Percentiles rank a stretch among this genome's conserved stretches.
phyloP scores from a whole-genome alignment of 2,329 filamentous ascomycete genomes.

The Fusarium mangiferae region DNA sequence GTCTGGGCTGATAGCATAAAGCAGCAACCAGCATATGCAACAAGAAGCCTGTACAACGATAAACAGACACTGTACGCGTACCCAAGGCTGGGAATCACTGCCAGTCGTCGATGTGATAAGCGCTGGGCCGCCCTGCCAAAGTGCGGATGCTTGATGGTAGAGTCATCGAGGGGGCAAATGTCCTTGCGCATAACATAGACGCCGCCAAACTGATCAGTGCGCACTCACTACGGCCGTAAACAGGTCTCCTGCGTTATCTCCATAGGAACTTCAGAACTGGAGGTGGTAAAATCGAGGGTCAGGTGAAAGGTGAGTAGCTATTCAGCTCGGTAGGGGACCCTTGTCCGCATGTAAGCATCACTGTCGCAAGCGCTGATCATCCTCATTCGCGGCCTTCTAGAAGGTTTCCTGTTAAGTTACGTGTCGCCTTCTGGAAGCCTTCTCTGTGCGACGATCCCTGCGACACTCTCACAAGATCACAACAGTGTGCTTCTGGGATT shows the following conservation, averaged over 20 bases:
- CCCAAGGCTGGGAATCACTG: background rate
- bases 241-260: background rate
- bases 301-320: slow-evolving; percentile 4
- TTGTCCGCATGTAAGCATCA: slow-evolving; percentile 3
- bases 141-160: background rate
- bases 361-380: background rate
- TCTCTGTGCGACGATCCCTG: background rate
- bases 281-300: slow-evolving; percentile 9
- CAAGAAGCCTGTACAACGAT: background rate
- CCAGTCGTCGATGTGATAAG: background rate
- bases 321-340: slow-evolving; percentile 1
- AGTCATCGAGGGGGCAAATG: background rate
- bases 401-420: slow-evolving; percentile 8
- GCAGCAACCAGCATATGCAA: background rate
- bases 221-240: background rate
- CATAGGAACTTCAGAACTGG: background rate
- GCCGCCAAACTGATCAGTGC: slow-evolving; percentile 6
- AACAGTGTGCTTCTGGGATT: background rate
- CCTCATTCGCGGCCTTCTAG: background rate
- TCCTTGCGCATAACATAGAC: background rate
- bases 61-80: background rate
- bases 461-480: background rate
- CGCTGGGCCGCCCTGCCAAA: slow-evolving; percentile 10
- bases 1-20: background rate
- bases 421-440: slow-evolving; percentile 10